Conservation (phyloP, 2,329 filamentous ascomycete genomes). For the Diplodia corticola region DNA sequence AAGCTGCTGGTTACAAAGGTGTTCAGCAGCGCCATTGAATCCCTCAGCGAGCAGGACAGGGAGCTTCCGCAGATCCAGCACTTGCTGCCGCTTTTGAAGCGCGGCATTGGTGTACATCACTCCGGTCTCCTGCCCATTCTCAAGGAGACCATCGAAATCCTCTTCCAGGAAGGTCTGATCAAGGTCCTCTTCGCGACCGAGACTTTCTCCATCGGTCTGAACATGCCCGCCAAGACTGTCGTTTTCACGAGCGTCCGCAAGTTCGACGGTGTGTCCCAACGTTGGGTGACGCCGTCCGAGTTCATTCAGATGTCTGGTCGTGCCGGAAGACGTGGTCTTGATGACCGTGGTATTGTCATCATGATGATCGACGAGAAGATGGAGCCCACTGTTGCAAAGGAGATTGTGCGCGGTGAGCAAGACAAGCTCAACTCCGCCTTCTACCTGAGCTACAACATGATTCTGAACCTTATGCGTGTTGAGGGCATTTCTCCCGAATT, state of each 20-base stretch:
- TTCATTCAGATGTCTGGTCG: conserved; percentile 99
- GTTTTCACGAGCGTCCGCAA: conserved; percentile 98
- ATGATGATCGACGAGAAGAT: conserved; percentile 99
- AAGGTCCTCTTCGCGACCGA: conserved; percentile 98
- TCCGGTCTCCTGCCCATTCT: conserved; percentile 92
- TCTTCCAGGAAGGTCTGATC: conserved; percentile 97
- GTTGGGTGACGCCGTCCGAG: conserved; percentile 89
- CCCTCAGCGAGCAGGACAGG: conserved; percentile 87
- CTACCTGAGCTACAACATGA: conserved; percentile 98
- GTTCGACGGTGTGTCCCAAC: conserved; percentile 78
- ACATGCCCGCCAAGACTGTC: conserved; percentile 99
- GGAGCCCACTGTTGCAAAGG: conserved; percentile 89
- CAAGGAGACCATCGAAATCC: conserved; percentile 97
- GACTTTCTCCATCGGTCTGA: conserved; percentile 96
- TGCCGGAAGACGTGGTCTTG: conserved; percentile 92
- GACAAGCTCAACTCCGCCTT: conserved; percentile 98
- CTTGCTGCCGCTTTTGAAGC: conserved; percentile 81
- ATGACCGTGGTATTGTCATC: conserved; percentile 97
- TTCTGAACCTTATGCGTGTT: conserved; percentile 93
- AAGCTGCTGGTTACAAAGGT: conserved; percentile 93
- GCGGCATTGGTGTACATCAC: conserved; percentile 96
- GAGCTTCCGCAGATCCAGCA: conserved; percentile 86
- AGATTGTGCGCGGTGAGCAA: conserved; percentile 93
- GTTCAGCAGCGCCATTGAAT: conserved; percentile 89
- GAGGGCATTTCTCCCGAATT: conserved; percentile 98